These are phyloP conservation scores for Trametes gibbosa DNA, from an alignment of 768 basidiomycete genomes.

Conservation along the genomic window DNA sequence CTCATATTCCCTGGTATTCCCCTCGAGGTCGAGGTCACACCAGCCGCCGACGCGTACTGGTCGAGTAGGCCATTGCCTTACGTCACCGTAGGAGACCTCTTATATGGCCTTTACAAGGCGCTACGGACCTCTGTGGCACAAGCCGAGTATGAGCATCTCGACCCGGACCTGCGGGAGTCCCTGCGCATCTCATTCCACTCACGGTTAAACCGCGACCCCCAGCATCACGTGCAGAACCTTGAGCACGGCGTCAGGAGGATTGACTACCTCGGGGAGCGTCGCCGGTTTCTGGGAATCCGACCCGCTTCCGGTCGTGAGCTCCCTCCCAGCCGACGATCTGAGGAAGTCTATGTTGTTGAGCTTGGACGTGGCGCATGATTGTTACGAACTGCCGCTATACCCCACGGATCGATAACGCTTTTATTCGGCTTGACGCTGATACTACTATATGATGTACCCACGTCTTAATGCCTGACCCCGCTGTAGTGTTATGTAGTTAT, in stretches of 20 bases:
- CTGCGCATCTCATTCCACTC: not conserved
- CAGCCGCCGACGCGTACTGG: constrained; percentile 20
- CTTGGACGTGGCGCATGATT: not conserved
- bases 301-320: not conserved
- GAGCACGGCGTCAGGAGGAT: constrained; percentile 5
- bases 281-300: constrained; percentile 3
- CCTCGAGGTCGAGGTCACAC: constrained; percentile 23
- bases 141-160: constrained; percentile 38
- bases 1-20: constrained; percentile 9
- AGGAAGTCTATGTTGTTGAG: constrained; percentile 10
- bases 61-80: constrained; percentile 18
- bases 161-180: not conserved
- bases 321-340: not conserved
- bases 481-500: not conserved
- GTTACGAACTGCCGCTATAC: not conserved
- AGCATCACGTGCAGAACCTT: constrained; percentile 1
- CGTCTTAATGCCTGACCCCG: too few relatives aligned
- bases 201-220: constrained; percentile 4
- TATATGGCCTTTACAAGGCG: constrained; percentile 41
- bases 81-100: constrained; percentile 47
- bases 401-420: not conserved
- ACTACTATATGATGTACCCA: not conserved
- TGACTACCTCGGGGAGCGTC: constrained; percentile 5
- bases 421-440: not conserved
- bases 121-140: constrained; percentile 41